Percentiles rank a stretch among this genome's conserved stretches.
These are phyloP conservation scores for Podila horticola DNA, from an alignment of 192 early-diverging fungal genomes.

Conservation along the genomic window DNA sequence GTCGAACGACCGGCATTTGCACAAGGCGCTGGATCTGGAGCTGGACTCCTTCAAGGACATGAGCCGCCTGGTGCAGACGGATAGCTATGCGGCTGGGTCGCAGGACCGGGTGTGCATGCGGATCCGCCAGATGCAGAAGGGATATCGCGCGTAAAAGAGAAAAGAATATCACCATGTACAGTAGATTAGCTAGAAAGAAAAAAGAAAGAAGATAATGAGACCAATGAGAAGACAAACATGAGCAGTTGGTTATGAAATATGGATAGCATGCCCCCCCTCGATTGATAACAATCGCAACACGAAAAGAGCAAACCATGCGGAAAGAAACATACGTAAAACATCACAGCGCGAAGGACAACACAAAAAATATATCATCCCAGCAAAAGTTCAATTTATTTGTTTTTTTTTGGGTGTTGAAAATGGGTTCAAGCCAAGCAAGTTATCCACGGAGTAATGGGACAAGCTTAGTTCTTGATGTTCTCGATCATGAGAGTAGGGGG, in stretches of 20 bases:
- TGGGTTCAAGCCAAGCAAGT: neutral
- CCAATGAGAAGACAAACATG: no score
- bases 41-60: conserved; percentile 11
- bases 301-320: no score
- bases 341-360: no score
- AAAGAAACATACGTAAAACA: no score
- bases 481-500: conserved; percentile 74
- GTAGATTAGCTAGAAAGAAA: no score
- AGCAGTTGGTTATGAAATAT: no score
- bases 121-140: conserved; percentile 17
- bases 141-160: conserved; percentile 7
- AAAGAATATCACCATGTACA: no score
- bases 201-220: no score
- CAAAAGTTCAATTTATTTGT: neutral
- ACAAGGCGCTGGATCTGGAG: conserved; percentile 11
- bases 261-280: no score
- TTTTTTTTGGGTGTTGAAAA: neutral
- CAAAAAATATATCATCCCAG: neutral
- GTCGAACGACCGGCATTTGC: conserved; percentile 19
- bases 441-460: neutral
- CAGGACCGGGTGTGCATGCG: conserved; percentile 24
- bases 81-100: conserved; percentile 37
- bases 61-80: conserved; percentile 25
- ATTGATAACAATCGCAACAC: no score
- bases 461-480: conserved; percentile 54